Evolutionary conservation across 2,329 filamentous ascomycete species (phyloP).

Genomic region (Epichloe amarillans): DNA sequence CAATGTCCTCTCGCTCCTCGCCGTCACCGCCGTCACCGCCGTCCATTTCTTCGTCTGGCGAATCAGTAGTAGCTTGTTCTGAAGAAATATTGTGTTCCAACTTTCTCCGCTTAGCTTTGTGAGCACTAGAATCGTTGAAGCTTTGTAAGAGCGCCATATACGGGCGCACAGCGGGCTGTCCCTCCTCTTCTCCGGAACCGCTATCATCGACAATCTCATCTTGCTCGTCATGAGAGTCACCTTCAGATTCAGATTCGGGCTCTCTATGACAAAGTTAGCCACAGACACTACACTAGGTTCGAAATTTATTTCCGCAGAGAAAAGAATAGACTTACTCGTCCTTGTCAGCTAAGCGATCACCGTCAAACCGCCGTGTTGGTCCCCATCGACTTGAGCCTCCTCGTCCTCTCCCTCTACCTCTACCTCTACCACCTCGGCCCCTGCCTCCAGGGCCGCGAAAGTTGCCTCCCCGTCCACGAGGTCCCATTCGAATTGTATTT

Average conservation of each 20-base stretch:
- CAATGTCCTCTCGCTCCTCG: conserved; percentile 14
- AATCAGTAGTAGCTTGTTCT: conserved; percentile 10
- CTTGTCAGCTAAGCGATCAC: conserved; percentile 21
- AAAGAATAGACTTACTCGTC: conserved; percentile 20
- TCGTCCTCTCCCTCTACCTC: conserved; percentile 15
- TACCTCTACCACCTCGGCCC: conserved; percentile 12
- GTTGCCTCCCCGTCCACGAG: conserved; percentile 21
- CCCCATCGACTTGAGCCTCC: conserved; percentile 24
- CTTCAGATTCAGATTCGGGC: conserved; percentile 6
- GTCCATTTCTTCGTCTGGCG: conserved; percentile 8
- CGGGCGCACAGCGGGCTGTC: conserved; percentile 29
- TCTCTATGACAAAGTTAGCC: conserved; percentile 5
- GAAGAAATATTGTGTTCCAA: conserved; percentile 26
- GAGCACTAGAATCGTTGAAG: conserved; percentile 31
- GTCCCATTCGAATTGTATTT: conserved; percentile 18
- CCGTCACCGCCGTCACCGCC: conserved; percentile 29
- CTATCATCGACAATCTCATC: conserved; percentile 25
- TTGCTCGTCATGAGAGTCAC: conserved; percentile 18
- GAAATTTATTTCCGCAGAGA: background rate
- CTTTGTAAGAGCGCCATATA: conserved; percentile 48
- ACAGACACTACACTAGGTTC: background rate
- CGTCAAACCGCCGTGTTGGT: conserved; percentile 23
- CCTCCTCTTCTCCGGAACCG: conserved; percentile 31
- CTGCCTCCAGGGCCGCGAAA: conserved; percentile 20
- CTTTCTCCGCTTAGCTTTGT: conserved; percentile 44